Percentiles rank a stretch among this genome's conserved stretches.
Conservation (phyloP, 1,284 basidiomycete genomes). For the Leccinum subspadiceum region DNA sequence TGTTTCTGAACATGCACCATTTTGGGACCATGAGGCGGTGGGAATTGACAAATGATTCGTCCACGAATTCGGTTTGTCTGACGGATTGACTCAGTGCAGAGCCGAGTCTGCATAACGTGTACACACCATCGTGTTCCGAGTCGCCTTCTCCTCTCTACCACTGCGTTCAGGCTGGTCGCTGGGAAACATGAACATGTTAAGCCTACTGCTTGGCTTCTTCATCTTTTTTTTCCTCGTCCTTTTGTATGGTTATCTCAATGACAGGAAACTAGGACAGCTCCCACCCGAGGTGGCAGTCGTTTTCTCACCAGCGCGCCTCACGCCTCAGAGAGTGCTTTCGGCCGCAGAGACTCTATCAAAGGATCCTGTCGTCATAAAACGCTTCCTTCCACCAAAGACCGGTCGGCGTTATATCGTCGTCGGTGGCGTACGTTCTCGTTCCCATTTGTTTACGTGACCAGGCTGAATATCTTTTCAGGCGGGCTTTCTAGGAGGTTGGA, state of each 20-base stretch:
- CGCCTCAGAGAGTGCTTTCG: slow-evolving; percentile 37
- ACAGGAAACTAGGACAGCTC: slow-evolving; percentile 44
- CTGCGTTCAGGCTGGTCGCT: background rate
- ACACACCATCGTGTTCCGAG: background rate
- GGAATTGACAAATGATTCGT: background rate
- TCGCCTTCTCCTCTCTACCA: background rate
- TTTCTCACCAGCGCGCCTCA: slow-evolving; percentile 49
- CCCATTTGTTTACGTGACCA: background rate
- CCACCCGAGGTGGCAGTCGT: slow-evolving; percentile 40
- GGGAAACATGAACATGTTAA: slow-evolving; percentile 25
- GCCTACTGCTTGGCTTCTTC: slow-evolving; percentile 7
- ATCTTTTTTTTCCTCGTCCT: slow-evolving; percentile 12
- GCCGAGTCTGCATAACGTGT: background rate
- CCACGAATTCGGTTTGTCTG: background rate
- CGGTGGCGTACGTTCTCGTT: slow-evolving; percentile 46
- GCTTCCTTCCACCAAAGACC: slow-evolving; percentile 48
- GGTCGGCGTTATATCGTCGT: slow-evolving; percentile 56
- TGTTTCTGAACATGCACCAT: background rate
- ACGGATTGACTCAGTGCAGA: background rate
- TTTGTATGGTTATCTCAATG: slow-evolving; percentile 53
- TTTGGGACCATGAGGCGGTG: background rate
- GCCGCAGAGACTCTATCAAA: slow-evolving; percentile 37
- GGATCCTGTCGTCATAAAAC: slow-evolving; percentile 32
- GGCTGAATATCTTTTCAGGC: slow-evolving; percentile 39
- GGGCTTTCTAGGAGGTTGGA: slow-evolving; percentile 75